Conservation (phyloP, 2,329 filamentous ascomycete genomes). For the Parasarocladium wereldwijsianum region DNA sequence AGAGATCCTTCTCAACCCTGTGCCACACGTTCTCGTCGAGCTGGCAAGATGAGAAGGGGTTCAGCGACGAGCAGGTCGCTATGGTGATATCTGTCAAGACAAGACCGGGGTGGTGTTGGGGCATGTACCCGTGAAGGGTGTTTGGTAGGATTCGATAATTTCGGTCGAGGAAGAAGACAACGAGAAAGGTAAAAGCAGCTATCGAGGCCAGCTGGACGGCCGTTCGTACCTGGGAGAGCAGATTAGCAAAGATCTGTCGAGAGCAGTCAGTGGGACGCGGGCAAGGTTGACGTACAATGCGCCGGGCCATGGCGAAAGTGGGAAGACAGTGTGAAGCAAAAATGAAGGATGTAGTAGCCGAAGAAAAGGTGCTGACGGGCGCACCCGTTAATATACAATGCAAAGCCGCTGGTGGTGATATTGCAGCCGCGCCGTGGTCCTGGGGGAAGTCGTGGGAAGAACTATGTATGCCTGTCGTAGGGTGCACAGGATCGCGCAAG, state of each 20-base stretch:
- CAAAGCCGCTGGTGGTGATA: neutral
- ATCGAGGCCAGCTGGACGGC: constrained; percentile 61
- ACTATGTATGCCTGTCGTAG: neutral
- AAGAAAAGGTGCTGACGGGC: neutral
- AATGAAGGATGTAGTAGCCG: neutral
- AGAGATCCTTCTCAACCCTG: constrained; percentile 79
- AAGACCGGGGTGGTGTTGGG: constrained; percentile 68
- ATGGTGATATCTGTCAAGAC: constrained; percentile 79
- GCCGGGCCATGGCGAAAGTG: constrained; percentile 3
- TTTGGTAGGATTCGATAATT: constrained; percentile 77
- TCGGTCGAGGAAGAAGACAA: constrained; percentile 73
- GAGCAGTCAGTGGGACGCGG: neutral
- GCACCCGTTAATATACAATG: neutral
- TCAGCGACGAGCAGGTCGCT: constrained; percentile 59
- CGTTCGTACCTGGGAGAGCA: constrained; percentile 39
- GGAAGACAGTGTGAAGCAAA: neutral
- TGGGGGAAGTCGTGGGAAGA: neutral
- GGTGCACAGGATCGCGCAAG: neutral
- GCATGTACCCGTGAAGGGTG: constrained; percentile 75
- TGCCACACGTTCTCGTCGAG: constrained; percentile 62
- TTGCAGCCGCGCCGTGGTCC: neutral
- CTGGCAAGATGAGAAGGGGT: constrained; percentile 60
- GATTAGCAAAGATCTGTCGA: constrained; percentile 1
- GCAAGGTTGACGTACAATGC: constrained; percentile 15
- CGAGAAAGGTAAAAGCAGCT: constrained; percentile 48